Conservation (phyloP, 106 monocot species). For the Platanthera zijinensis region DNA sequence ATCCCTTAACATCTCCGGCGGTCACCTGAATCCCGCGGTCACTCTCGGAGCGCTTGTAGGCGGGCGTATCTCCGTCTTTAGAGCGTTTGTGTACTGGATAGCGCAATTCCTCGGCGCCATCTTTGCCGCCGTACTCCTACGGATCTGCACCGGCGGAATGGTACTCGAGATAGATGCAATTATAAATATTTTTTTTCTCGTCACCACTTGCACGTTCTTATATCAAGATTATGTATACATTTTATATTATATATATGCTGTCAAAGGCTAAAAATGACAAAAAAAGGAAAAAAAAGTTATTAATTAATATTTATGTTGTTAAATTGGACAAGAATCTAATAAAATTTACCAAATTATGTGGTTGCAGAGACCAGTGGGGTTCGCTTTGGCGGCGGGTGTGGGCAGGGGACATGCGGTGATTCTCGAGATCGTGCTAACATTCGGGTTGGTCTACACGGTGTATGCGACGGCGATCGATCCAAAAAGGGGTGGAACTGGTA, state of each 20-base stretch:
- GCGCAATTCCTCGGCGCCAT: conserved; percentile 58
- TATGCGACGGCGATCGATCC: conserved; percentile 79
- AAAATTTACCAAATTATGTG: not conserved
- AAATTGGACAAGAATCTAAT: not conserved
- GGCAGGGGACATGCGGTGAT: conserved; percentile 46
- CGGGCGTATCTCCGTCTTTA: conserved; percentile 41
- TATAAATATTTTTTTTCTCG: not conserved
- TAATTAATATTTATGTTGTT: not conserved
- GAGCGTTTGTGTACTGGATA: conserved; percentile 46
- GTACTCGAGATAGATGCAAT: conserved; percentile 5
- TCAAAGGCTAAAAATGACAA: no score
- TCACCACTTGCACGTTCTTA: not conserved
- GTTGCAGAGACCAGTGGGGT: conserved; percentile 51
- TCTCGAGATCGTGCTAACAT: conserved; percentile 66
- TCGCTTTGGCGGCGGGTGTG: conserved; percentile 43
- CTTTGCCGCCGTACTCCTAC: conserved; percentile 33
- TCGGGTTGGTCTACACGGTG: conserved; percentile 73
- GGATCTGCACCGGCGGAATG: conserved; percentile 50
- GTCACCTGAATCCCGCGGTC: conserved; percentile 65
- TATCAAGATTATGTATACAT: not conserved
- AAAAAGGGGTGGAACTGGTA: conserved; percentile 52
- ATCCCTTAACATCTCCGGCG: conserved; percentile 48
- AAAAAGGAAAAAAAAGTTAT: not conserved
- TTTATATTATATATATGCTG: no score
- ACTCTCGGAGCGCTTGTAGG: conserved; percentile 49